Percentiles rank a stretch among this genome's conserved stretches.
phyloP scores from a whole-genome alignment of 2,329 filamentous ascomycete species.

The Colletotrichum shisoi region DNA sequence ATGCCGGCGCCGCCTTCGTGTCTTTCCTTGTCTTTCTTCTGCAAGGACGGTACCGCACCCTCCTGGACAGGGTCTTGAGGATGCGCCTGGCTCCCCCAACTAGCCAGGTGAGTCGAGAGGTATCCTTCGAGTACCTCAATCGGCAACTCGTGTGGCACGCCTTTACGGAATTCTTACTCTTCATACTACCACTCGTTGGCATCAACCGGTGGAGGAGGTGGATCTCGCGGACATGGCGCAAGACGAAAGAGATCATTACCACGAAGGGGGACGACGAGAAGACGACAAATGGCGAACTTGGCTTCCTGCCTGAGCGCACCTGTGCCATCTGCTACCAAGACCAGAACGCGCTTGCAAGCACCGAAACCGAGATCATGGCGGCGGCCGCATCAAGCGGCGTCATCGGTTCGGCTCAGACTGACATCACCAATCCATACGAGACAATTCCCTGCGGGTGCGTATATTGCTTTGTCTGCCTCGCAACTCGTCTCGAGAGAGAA shows the following conservation, averaged over 20 bases:
- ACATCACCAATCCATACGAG: constrained; percentile 96
- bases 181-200: constrained; percentile 94
- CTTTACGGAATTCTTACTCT: constrained; percentile 98
- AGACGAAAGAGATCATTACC: constrained; percentile 71
- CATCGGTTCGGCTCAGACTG: constrained; percentile 86
- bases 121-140: constrained; percentile 97
- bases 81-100: constrained; percentile 86
- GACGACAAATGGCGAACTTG: constrained; percentile 73
- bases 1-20: constrained; percentile 80
- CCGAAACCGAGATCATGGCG: constrained; percentile 79
- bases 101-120: constrained; percentile 85
- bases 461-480: constrained; percentile 97
- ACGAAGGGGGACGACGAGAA: constrained; percentile 57
- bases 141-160: constrained; percentile 98
- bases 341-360: constrained; percentile 75
- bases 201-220: constrained; percentile 92
- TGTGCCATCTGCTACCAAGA: constrained; percentile 98
- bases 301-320: constrained; percentile 88
- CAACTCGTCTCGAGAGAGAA: constrained; percentile 86
- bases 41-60: constrained; percentile 88
- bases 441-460: constrained; percentile 87
- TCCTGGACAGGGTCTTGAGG: constrained; percentile 83
- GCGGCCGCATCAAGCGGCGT: constrained; percentile 77
- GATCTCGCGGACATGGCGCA: constrained; percentile 86
- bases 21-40: constrained; percentile 92